Conservation (phyloP, 2,329 filamentous ascomycete species). For the Colletotrichum plurivorum region DNA sequence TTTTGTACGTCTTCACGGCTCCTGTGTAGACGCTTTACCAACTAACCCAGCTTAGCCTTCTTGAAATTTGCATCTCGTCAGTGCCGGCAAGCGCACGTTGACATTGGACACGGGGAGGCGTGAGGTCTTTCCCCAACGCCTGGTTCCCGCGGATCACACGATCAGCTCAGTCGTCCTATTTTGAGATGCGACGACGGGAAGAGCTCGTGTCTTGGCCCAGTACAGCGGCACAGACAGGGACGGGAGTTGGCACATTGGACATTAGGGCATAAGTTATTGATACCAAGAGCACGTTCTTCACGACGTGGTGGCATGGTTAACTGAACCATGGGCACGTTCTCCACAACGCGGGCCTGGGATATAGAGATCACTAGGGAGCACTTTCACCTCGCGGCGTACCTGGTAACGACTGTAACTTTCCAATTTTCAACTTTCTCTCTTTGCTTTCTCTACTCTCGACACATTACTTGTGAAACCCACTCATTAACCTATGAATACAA, state of each 20-base stretch:
- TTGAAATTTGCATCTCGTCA: neutral
- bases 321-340: no score
- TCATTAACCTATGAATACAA: conserved; percentile 37
- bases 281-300: no score
- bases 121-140: no score
- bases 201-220: neutral
- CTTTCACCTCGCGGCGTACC: conserved; percentile 4
- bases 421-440: conserved; percentile 14
- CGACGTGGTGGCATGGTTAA: no score
- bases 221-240: neutral
- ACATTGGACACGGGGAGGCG: neutral
- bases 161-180: neutral
- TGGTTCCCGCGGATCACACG: no score
- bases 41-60: neutral
- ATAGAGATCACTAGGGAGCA: neutral
- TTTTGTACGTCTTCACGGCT: neutral
- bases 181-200: neutral
- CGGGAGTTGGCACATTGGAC: neutral
- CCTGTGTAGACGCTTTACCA: neutral
- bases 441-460: conserved; percentile 29
- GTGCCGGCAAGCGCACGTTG: no score
- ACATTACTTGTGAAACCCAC: conserved; percentile 29
- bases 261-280: no score
- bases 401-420: conserved; percentile 38
- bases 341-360: no score